phyloP scores from a whole-genome alignment of 768 basidiomycete species.

The Lepiota venenata region DNA sequence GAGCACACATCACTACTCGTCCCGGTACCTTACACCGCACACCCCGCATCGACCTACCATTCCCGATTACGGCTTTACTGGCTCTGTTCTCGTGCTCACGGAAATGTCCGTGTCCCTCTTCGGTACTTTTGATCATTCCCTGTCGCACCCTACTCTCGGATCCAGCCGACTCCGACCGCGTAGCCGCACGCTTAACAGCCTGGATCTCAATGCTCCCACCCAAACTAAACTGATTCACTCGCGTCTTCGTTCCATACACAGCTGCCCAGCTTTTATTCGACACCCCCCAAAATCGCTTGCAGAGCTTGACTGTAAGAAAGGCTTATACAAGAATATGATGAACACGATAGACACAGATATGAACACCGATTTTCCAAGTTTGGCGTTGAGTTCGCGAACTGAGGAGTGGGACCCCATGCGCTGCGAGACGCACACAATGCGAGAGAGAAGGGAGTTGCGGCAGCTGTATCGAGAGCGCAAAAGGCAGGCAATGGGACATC shows the following conservation, averaged over 20 bases:
- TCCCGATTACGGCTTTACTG: conserved; percentile 2
- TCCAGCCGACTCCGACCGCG: background rate
- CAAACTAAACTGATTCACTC: background rate
- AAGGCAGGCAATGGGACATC: too few relatives aligned
- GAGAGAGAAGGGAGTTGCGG: background rate
- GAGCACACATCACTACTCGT: background rate
- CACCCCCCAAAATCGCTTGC: background rate
- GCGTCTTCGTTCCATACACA: background rate
- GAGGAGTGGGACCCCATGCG: background rate
- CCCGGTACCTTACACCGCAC: background rate
- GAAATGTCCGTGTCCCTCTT: background rate
- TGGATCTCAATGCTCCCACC: background rate
- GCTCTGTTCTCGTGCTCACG: conserved; percentile 5
- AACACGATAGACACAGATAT: background rate
- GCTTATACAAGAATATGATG: background rate
- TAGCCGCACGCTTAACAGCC: background rate
- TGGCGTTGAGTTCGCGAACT: background rate
- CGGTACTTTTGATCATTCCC: background rate
- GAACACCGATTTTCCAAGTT: background rate
- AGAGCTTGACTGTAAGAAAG: background rate
- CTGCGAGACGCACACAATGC: background rate
- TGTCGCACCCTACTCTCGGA: background rate
- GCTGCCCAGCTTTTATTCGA: background rate
- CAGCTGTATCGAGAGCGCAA: background rate
- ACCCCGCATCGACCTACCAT: background rate